Percentiles rank a stretch among this genome's conserved stretches.
Conservation (phyloP, 139 green algal species). For the Chlorella sorokiniana region DNA sequence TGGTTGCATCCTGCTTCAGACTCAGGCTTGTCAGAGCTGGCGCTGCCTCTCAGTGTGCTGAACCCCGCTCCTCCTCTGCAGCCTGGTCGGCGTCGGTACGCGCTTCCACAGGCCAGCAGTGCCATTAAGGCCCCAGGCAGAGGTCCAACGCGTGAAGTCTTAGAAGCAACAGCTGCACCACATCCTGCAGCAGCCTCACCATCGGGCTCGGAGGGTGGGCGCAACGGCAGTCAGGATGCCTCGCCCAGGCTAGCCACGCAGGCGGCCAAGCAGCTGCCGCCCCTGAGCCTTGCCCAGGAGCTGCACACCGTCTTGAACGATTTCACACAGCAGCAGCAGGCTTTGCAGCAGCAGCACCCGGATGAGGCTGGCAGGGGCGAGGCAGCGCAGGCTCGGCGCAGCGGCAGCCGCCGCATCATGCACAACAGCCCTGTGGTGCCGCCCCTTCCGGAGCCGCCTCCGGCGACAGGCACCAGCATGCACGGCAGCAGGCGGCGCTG, state of each 20-base stretch:
- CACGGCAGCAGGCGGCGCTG: slow-evolving; percentile 6
- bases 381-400: background rate
- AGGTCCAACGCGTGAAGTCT: background rate
- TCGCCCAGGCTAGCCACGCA: background rate
- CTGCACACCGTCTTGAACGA: slow-evolving; percentile 4
- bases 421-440: slow-evolving; percentile 29
- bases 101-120: background rate
- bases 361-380: background rate
- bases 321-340: background rate
- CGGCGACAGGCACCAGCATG: background rate
- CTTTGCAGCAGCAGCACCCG: slow-evolving; percentile 1
- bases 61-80: background rate
- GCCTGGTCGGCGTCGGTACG: background rate
- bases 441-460: background rate
- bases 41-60: background rate
- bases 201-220: background rate
- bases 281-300: slow-evolving; percentile 1
- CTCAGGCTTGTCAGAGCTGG: background rate
- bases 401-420: background rate
- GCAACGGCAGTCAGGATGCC: background rate
- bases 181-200: background rate
- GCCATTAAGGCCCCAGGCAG: too few species aligned
- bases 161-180: background rate
- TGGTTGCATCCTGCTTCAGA: too few species aligned
- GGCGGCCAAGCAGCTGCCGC: background rate